These are phyloP conservation scores for Artemisia annua DNA, from an alignment of 129 eudicot genomes.

Conservation along the genomic window DNA sequence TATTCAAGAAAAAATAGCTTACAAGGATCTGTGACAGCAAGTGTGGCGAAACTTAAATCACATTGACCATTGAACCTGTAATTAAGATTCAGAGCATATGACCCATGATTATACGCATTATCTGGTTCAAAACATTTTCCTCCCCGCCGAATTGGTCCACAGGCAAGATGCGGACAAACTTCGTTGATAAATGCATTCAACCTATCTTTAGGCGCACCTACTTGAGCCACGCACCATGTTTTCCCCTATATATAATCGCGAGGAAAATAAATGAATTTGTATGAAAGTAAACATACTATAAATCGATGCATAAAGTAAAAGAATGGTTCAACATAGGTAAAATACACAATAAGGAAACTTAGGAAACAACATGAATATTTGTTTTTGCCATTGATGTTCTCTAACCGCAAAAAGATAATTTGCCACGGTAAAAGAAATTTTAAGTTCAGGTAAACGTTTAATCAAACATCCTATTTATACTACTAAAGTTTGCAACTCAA, in stretches of 20 bases:
- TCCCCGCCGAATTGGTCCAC: constrained; percentile 5
- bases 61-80: constrained; percentile 18
- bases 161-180: neutral
- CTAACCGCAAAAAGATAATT: too few species aligned
- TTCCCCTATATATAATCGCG: neutral
- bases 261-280: neutral
- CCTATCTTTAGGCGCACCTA: neutral
- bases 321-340: neutral
- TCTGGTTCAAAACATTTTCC: constrained; percentile 29
- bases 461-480: too few species aligned
- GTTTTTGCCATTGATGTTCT: neutral
- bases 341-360: neutral
- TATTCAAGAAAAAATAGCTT: neutral
- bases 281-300: neutral
- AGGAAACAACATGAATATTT: neutral
- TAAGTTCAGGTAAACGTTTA: too few species aligned
- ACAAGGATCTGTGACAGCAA: constrained; percentile 25
- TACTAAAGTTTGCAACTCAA: too few species aligned
- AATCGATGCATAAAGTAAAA: neutral
- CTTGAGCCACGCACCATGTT: constrained; percentile 24
- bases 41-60: constrained; percentile 8
- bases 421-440: too few species aligned
- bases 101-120: constrained; percentile 24
- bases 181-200: neutral
- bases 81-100: constrained; percentile 22